Conservation (phyloP, 768 basidiomycete species). For the Leccinum subtestaceum region DNA sequence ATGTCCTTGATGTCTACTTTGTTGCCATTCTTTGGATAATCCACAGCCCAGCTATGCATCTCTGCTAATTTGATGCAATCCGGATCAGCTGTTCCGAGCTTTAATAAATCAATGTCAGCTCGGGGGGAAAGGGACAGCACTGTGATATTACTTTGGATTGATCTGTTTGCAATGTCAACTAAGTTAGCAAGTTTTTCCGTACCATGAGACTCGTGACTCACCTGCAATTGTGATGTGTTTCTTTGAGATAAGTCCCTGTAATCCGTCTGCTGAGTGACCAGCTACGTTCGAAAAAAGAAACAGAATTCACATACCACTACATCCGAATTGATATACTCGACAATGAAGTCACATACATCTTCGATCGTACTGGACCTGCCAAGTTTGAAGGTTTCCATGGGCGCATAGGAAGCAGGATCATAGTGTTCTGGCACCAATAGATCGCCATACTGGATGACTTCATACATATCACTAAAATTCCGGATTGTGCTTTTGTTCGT, state of each 20-base stretch:
- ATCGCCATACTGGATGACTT: constrained; percentile 53
- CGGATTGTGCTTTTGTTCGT: neutral
- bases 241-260: constrained; percentile 65
- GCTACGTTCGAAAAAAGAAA: neutral
- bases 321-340: constrained; percentile 83
- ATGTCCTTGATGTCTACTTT: constrained; percentile 54
- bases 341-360: constrained; percentile 77
- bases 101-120: constrained; percentile 4
- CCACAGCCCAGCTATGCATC: constrained; percentile 64
- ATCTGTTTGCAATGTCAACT: constrained; percentile 41
- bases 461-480: constrained; percentile 55
- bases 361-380: constrained; percentile 52
- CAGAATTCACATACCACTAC: constrained; percentile 51
- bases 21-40: constrained; percentile 77
- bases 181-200: neutral
- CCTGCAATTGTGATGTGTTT: constrained; percentile 71
- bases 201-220: constrained; percentile 27
- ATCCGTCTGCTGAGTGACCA: constrained; percentile 10
- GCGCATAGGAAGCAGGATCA: constrained; percentile 50
- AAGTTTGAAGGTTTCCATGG: constrained; percentile 37
- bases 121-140: neutral
- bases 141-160: constrained; percentile 56
- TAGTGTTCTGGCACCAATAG: constrained; percentile 53
- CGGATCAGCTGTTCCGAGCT: constrained; percentile 62
- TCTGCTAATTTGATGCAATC: constrained; percentile 57